These are phyloP conservation scores for Sedum album DNA, from an alignment of 164 flowering plant species.

Conservation along the genomic window DNA sequence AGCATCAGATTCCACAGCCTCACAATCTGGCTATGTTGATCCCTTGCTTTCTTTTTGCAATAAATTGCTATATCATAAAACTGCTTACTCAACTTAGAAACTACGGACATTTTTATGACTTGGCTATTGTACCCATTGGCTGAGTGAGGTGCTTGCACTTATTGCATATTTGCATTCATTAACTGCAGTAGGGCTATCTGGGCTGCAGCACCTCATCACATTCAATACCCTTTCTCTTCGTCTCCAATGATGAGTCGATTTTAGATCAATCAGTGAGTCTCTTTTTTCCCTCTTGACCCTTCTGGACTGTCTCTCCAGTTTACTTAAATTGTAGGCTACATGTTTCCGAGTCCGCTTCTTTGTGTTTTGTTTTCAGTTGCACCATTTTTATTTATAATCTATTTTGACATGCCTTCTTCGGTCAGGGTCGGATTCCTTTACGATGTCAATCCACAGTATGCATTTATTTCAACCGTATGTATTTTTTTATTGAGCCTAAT, in stretches of 20 bases:
- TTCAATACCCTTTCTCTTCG: background rate
- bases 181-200: background rate
- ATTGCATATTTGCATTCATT: conserved; percentile 5
- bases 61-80: background rate
- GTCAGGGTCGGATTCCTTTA: background rate
- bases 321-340: background rate
- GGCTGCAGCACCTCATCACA: background rate
- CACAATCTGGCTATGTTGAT: background rate
- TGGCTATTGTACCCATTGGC: background rate
- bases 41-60: background rate
- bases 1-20: background rate
- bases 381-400: background rate
- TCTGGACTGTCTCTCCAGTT: background rate
- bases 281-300: background rate
- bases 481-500: too few relatives aligned
- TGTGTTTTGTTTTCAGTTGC: background rate
- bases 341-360: background rate
- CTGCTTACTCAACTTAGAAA: background rate
- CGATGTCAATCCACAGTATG: too few relatives aligned
- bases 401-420: background rate
- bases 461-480: too few relatives aligned
- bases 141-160: background rate
- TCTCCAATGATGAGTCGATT: background rate
- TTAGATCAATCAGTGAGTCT: background rate
- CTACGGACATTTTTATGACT: background rate